phyloP scores from a whole-genome alignment of 176 grass and related monocot genomes.

The Guadua angustifolia region DNA sequence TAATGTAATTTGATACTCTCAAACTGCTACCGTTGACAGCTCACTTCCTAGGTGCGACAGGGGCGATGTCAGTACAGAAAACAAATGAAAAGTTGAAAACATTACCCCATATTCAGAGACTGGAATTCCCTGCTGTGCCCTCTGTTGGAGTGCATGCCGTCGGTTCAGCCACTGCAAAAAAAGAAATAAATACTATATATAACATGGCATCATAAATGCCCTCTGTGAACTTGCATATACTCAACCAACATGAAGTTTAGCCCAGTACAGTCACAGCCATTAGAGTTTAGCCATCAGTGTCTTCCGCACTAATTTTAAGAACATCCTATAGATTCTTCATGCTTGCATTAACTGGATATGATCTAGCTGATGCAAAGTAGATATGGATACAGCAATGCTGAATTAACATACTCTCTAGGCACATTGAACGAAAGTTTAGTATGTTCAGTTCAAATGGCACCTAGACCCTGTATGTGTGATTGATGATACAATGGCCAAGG shows the following conservation, averaged over 20 bases:
- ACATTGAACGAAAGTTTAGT: neutral
- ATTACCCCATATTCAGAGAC: constrained; percentile 96
- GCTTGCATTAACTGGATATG: constrained; percentile 27
- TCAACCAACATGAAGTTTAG: neutral
- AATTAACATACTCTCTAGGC: constrained; percentile 1
- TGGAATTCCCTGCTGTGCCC: constrained; percentile 92
- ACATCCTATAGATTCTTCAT: neutral
- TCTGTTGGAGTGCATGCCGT: constrained; percentile 75
- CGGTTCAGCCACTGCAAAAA: constrained; percentile 79
- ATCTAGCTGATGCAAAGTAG: constrained; percentile 27
- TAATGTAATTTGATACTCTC: neutral
- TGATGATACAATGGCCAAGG: neutral
- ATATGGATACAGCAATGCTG: constrained; percentile 4
- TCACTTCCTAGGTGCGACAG: neutral
- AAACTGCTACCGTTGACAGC: neutral
- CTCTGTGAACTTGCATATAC: constrained; percentile 2
- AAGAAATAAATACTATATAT: no score
- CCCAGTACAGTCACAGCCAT: neutral
- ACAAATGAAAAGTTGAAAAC: constrained; percentile 3
- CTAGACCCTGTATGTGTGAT: neutral
- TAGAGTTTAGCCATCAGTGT: neutral
- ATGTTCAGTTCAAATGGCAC: constrained; percentile 12
- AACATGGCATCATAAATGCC: neutral
- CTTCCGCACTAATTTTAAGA: neutral
- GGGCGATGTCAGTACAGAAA: neutral